Conservation (phyloP, 768 basidiomycete genomes). For the Termitomyces heimii region DNA sequence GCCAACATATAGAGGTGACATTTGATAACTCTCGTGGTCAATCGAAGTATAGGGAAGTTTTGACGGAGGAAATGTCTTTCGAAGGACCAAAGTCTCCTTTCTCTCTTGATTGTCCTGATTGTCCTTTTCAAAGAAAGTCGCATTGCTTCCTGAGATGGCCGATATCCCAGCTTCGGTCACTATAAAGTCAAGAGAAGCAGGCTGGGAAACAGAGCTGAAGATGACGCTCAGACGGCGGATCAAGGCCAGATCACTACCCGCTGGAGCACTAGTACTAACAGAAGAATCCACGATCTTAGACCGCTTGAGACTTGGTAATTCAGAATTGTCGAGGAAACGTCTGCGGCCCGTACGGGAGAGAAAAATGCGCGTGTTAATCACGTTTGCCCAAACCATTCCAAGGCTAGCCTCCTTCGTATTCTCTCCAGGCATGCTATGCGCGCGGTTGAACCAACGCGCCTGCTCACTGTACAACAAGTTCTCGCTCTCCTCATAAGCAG, state of each 20-base stretch:
- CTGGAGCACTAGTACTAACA: neutral
- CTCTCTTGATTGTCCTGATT: slow-evolving; percentile 10
- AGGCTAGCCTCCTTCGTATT: slow-evolving; percentile 73
- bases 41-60: neutral
- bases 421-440: slow-evolving; percentile 51
- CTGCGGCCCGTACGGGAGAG: slow-evolving; percentile 71
- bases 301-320: slow-evolving; percentile 19
- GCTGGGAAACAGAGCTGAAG: slow-evolving; percentile 59
- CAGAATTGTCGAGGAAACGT: slow-evolving; percentile 40
- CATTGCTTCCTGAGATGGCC: slow-evolving; percentile 18
- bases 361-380: slow-evolving; percentile 82
- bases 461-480: slow-evolving; percentile 66
- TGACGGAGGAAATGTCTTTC: neutral
- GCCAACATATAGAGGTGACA: slow-evolving; percentile 12
- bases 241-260: slow-evolving; percentile 37
- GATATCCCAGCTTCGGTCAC: slow-evolving; percentile 58
- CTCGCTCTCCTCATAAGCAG: slow-evolving; percentile 16
- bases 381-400: slow-evolving; percentile 92
- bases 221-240: slow-evolving; percentile 72
- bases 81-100: neutral
- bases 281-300: slow-evolving; percentile 13
- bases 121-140: neutral
- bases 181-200: slow-evolving; percentile 69
- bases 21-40: neutral
- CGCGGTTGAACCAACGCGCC: slow-evolving; percentile 69